phyloP scores from a whole-genome alignment of 441 rosid genomes.

The Erodium moschatum region DNA sequence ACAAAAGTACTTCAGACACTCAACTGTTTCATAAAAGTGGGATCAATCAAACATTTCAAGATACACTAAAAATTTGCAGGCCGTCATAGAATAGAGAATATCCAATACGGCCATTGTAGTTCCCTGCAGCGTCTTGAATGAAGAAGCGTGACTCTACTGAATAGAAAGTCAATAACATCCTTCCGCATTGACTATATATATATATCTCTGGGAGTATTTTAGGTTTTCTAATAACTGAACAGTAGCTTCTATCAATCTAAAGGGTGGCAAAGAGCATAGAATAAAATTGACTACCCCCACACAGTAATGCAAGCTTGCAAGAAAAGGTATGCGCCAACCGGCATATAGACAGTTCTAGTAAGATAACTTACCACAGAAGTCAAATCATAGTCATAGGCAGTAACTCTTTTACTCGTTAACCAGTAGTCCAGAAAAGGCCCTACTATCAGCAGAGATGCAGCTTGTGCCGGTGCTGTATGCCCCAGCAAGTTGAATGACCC shows the following conservation, averaged over 20 bases:
- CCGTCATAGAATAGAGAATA: neutral
- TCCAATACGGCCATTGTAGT: neutral
- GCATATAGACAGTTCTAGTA: conserved; percentile 3
- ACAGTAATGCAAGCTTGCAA: neutral
- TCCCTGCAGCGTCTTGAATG: neutral
- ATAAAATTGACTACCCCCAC: neutral
- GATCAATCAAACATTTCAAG: neutral
- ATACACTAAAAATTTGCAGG: neutral
- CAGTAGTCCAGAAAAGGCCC: conserved; percentile 73
- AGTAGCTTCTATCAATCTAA: conserved; percentile 1
- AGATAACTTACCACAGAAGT: conserved; percentile 43
- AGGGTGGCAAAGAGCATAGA: neutral
- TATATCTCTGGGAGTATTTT: neutral
- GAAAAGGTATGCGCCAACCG: neutral
- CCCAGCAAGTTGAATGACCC: conserved; percentile 69
- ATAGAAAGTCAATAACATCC: neutral
- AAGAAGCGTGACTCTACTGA: neutral
- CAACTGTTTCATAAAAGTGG: neutral
- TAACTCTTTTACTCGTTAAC: conserved; percentile 52
- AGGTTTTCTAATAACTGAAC: neutral
- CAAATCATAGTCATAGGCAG: conserved; percentile 42
- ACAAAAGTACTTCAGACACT: neutral
- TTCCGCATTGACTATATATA: neutral
- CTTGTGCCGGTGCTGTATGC: conserved; percentile 76
- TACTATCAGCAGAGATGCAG: conserved; percentile 48